Evolutionary conservation across 495 filamentous ascomycete genomes (phyloP), one percentile per base, ranked within the genome.

Genomic region (Neurospora tetrasperma): DNA sequence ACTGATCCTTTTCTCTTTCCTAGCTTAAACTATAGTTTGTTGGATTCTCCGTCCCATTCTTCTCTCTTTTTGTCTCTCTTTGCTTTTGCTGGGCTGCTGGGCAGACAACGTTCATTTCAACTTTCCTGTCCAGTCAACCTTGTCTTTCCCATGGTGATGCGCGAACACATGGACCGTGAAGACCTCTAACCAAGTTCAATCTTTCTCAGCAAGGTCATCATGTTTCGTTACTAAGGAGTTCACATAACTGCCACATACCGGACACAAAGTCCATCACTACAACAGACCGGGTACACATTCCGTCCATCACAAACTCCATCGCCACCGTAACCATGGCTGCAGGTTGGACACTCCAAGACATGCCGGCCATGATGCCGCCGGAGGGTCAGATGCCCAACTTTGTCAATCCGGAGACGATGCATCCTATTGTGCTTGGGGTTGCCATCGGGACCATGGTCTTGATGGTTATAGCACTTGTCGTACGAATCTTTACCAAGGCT

Each of bases 311-410:
- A 23, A 9, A 16, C 7, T 2, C 7, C 54, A 66, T 66, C 31
- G 27, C 54, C 54, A 66, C 54, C 54, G 54, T 66, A 66, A 38
- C 54, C 54, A 66, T 66, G 54, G 54, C 54, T 18, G 23, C 23
- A 18, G 27, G 27, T 66, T 66, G 54, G 54, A 66, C 54, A 70
- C 31, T 77, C 69, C 5, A 69, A 18, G 35, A 72, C 72, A 72
- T 77, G 66, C 66, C 79, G 72, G 74, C 75, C 41, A 76, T 79
- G 76, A 7, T 40, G n/a, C 78, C 78, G 12, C 78, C 78, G n/a
- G 71, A 73, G 18, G 78, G 78, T 16, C 42, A 59, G 12, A 41
- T 23, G 18, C 42, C 75, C 16, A 77, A 79, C 48, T 78, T 78
- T 68, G 73, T 70, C 46, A 40, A 78, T 59, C 78, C 78, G 4